Conservation (phyloP, 2,329 filamentous ascomycete genomes). For the Neodidymelliopsis sp. region DNA sequence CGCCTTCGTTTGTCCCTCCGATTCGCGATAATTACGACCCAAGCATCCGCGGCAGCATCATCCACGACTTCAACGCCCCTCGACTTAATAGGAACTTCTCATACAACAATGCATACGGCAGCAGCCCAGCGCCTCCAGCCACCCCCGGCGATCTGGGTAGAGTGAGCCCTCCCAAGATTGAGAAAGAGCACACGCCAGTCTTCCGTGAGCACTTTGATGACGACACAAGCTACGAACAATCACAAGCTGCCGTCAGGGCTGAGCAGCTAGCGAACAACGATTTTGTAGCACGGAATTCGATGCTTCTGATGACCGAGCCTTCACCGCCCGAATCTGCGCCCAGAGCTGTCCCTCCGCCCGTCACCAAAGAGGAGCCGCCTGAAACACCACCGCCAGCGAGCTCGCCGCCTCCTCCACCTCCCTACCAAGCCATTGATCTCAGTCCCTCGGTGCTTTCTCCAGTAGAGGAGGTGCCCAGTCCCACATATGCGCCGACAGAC, state of each 20-base stretch:
- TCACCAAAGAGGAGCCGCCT: conserved; percentile 24
- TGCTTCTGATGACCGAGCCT: conserved; percentile 37
- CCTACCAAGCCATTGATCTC: conserved; percentile 31
- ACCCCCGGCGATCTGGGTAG: conserved; percentile 30
- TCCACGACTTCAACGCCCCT: conserved; percentile 71
- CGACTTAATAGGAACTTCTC: conserved; percentile 56
- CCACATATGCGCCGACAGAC: conserved; percentile 34
- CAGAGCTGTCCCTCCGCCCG: conserved; percentile 1
- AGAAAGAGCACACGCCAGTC: conserved; percentile 62
- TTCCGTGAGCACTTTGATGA: conserved; percentile 70
- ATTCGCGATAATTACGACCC: conserved; percentile 69
- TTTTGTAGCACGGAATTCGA: conserved; percentile 55
- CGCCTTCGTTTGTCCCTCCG: conserved; percentile 53
- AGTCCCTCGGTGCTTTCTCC: conserved; percentile 42
- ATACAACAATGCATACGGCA: conserved; percentile 41
- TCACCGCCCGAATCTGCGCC: conserved; percentile 27
- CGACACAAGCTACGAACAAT: conserved; percentile 51
- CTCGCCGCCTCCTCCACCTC: conserved; percentile 23
- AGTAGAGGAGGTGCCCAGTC: conserved; percentile 43
- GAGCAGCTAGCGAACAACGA: conserved; percentile 58
- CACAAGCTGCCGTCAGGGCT: conserved; percentile 54
- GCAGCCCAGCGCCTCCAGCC: conserved; percentile 14
- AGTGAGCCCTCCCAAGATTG: conserved; percentile 46
- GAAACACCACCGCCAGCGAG: conserved; percentile 16
- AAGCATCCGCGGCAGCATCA: conserved; percentile 67